Conservation (phyloP, 306 rosid species). For the Alnus rubra region DNA sequence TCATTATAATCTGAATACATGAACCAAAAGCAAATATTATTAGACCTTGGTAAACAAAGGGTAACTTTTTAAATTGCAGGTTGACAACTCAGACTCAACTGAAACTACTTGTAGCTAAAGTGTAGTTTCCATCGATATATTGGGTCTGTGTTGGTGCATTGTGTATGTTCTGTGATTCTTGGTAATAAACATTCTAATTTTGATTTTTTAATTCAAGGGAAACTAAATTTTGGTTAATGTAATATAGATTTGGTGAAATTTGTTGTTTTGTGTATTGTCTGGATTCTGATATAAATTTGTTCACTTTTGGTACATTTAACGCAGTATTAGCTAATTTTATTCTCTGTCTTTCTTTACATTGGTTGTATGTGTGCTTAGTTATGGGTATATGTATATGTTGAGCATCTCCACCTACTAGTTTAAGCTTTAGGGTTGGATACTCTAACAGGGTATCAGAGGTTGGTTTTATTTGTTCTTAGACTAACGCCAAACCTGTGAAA, state of each 20-base stretch:
- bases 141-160: neutral
- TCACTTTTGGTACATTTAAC: neutral
- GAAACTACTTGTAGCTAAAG: too few species aligned
- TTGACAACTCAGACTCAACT: too few species aligned
- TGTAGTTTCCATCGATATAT: neutral
- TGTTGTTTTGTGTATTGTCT: neutral
- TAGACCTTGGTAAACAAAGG: too few species aligned
- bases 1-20: neutral
- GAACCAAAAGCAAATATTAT: too few species aligned
- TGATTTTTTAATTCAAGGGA: too few species aligned
- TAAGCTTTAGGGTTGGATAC: too few species aligned
- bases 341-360: neutral
- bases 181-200: neutral
- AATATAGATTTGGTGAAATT: neutral
- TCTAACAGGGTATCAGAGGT: neutral
- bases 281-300: neutral
- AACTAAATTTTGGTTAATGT: neutral
- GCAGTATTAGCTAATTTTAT: neutral
- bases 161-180: neutral
- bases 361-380: too few species aligned
- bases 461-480: neutral
- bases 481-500: neutral
- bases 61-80: too few species aligned
- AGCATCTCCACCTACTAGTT: neutral
- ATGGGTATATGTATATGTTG: neutral